Conservation (phyloP, 257 asterid genomes). For the Ilex aquifolium region DNA sequence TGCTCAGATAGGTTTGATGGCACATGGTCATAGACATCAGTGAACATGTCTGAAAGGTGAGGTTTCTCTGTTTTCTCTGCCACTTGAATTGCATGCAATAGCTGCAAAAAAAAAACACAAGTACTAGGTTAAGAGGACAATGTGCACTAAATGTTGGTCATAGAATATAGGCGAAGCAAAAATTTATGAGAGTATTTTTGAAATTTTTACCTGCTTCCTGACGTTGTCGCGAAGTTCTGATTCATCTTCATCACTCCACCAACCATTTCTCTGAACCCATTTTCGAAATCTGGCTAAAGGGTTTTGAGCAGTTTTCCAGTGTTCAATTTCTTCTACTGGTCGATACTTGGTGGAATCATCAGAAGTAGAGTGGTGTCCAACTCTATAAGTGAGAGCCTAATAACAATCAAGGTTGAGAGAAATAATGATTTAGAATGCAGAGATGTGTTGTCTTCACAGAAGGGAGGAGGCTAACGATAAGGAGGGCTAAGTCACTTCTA, state of each 20-base stretch:
- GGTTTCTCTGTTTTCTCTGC: conserved; percentile 69
- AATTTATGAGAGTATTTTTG: background rate
- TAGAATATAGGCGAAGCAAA: too few relatives aligned
- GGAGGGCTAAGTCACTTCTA: too few relatives aligned
- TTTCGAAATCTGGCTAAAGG: conserved; percentile 64
- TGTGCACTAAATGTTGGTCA: too few relatives aligned
- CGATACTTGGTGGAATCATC: conserved; percentile 94
- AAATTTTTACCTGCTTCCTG: conserved; percentile 52
- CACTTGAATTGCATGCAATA: conserved; percentile 60
- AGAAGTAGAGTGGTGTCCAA: conserved; percentile 90
- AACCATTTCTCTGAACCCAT: conserved; percentile 62
- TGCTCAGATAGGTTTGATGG: conserved; percentile 71
- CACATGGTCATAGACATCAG: conserved; percentile 54
- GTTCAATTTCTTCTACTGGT: conserved; percentile 55
- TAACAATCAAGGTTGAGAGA: background rate
- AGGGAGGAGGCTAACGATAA: too few relatives aligned
- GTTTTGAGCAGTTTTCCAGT: conserved; percentile 60
- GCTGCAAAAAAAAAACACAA: conserved; percentile 21
- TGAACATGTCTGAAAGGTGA: conserved; percentile 44
- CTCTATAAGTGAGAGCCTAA: conserved; percentile 78
- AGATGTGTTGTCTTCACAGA: too few relatives aligned
- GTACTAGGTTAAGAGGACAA: too few relatives aligned
- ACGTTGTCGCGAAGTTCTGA: conserved; percentile 38
- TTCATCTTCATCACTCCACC: conserved; percentile 83
- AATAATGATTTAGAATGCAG: background rate